Evolutionary conservation across 179 eudicot species (phyloP).

Genomic region (Drosera spatulata): DNA sequence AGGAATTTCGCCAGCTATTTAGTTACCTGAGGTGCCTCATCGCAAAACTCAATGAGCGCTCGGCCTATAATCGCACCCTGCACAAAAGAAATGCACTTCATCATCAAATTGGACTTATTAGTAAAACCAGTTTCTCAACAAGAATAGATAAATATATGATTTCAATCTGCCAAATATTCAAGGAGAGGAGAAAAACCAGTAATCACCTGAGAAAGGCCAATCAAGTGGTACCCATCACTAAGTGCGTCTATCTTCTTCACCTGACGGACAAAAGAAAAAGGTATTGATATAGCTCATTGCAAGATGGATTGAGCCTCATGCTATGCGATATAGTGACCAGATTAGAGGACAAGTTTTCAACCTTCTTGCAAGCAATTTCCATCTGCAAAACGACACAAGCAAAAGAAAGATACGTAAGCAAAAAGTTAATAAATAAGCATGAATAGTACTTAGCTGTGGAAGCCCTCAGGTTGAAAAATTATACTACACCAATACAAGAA

Average conservation of each 20-base stretch:
- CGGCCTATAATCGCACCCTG: constrained; percentile 65
- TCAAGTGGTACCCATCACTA: constrained; percentile 51
- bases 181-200: background rate
- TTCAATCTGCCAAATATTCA: background rate
- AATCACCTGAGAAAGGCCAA: constrained; percentile 67
- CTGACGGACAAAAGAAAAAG: constrained; percentile 17
- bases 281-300: background rate
- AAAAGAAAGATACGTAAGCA: background rate
- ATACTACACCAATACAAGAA: too few relatives aligned
- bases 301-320: background rate
- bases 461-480: too few relatives aligned
- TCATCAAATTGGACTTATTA: background rate
- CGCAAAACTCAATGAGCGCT: constrained; percentile 58
- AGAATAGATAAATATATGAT: background rate
- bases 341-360: constrained; percentile 3
- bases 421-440: too few relatives aligned
- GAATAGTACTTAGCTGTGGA: too few relatives aligned
- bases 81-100: constrained; percentile 1
- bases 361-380: constrained; percentile 67
- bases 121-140: background rate
- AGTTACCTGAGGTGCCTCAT: constrained; percentile 57
- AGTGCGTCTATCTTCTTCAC: constrained; percentile 49
- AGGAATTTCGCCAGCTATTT: background rate
- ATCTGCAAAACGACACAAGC: constrained; percentile 25
- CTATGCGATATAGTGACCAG: background rate